Evolutionary conservation across 225 moss, liverwort and hornwort species (phyloP), one percentile per base, ranked within the genome.

Genomic region (Takakia lepidozioides): DNA sequence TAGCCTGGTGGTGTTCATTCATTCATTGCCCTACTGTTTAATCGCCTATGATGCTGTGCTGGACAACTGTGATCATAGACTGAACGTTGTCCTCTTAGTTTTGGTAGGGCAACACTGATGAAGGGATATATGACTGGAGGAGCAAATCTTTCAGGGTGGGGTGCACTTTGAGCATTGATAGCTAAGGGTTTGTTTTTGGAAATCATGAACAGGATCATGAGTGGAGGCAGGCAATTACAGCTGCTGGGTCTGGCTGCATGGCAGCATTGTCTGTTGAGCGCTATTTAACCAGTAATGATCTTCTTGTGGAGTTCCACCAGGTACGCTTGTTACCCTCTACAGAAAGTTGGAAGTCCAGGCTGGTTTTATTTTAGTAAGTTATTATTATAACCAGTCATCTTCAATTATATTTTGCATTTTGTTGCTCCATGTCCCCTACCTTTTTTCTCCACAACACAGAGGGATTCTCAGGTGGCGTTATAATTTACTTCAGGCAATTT

Each of bases 281-380:
- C 4, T 90, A 95, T 64, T 73, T 95, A 27, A 36, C 80, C 52
- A 79, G 74, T 25, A 84, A 74, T 57, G 75, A 69, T 62, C 77
- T 95, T 49, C 90, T 95, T 54, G 90, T 95, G n/a, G 95, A 95
- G 66, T 95, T 95, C 43, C 95, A 95, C 52, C 95, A 95, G 77
- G 93, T 93, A 60, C 21, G 43, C 39, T 15, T 24, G 29, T 36
- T 32, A 30, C 1, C 61, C 38, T 4, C 13, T 35, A 18, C 10
- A 36, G 22, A 36, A 43, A 29, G 2, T 25, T 43, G 38, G 63
- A 34, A 35, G 37, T 16, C 40, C 52, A 60, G 27, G 53, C 38
- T 55, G 55, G 16, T 25, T 24, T 25, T 48, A 16, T 16, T 19
- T 16, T 19, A 42, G 41, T 15, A 9, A 5, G n/a, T 42, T 10